Evolutionary conservation across 345 rosid genomes (phyloP), one percentile per base, ranked within the genome.

Genomic region (Zanthoxylum bungeanum): DNA sequence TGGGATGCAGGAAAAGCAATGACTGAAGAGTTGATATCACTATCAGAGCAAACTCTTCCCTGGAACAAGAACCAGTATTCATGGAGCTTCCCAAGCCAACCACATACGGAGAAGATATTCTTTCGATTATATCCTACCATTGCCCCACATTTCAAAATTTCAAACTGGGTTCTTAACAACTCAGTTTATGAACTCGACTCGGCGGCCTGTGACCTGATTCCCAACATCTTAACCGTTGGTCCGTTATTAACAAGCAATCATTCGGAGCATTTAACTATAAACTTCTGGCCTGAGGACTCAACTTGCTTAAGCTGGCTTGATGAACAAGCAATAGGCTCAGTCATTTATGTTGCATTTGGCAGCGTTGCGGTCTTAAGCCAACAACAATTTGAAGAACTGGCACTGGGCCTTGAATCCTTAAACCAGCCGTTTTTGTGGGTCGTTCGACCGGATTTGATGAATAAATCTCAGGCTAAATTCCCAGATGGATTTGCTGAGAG

Each of bases 341-440:
- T 85, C 28, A 72, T 86, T 7, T 83, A 88, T 59, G 77, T 75
- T 30, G 83, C 93, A 14, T 85, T 88, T 56, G 83, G 89, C 3
- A 85, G 84, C n/a, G n/a, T n/a, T n/a, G n/a, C n/a, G n/a, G n/a
- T n/a, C n/a, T n/a, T n/a, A n/a, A n/a, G n/a, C n/a, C n/a, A n/a
- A n/a, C n/a, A n/a, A n/a, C n/a, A n/a, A n/a, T n/a, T n/a, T n/a
- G n/a, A n/a, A n/a, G n/a, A n/a, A n/a, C n/a, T n/a, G n/a, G n/a
- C n/a, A n/a, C n/a, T n/a, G n/a, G n/a, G n/a, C n/a, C n/a, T n/a
- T n/a, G n/a, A n/a, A n/a, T n/a, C n/a, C n/a, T n/a, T n/a, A n/a
- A n/a, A n/a, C n/a, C n/a, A n/a, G n/a, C n/a, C n/a, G n/a, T n/a
- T n/a, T n/a, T n/a, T n/a, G n/a, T n/a, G n/a, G n/a, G n/a, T n/a